These are phyloP conservation scores for Casaregolazyma suthepensis DNA, from an alignment of 1,139 yeast species.

Conservation along the genomic window DNA sequence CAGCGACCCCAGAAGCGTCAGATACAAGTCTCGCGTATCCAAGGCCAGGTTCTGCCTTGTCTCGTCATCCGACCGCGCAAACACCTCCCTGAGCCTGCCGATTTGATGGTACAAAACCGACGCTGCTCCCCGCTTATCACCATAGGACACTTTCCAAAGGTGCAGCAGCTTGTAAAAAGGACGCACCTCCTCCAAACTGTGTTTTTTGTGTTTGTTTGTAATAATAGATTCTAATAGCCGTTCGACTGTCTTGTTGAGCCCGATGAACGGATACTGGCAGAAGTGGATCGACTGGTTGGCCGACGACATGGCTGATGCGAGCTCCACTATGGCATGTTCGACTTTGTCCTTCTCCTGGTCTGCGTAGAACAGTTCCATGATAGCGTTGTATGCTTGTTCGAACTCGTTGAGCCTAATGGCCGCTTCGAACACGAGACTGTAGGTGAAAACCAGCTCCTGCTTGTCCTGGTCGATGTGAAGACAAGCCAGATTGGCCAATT, in stretches of 20 bases:
- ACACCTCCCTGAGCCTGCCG: constrained; percentile 9
- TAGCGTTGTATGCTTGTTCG: constrained; percentile 30
- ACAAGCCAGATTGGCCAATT: constrained; percentile 17
- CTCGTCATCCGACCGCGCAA: constrained; percentile 3
- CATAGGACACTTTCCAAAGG: constrained; percentile 31
- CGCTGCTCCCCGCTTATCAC: constrained; percentile 29
- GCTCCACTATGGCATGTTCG: constrained; percentile 5
- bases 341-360: constrained; percentile 10
- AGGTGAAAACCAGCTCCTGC: constrained; percentile 9
- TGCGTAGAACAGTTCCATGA: constrained; percentile 21
- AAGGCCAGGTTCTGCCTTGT: not conserved
- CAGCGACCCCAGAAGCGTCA: constrained; percentile 28
- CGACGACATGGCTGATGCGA: constrained; percentile 19
- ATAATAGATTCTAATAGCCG: constrained; percentile 21
- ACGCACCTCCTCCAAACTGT: constrained; percentile 11
- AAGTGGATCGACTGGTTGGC: constrained; percentile 22
- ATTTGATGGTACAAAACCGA: constrained; percentile 20
- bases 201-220: constrained; percentile 11
- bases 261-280: constrained; percentile 30
- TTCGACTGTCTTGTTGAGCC: constrained; percentile 19
- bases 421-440: constrained; percentile 20
- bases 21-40: constrained; percentile 14
- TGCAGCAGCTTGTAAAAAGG: constrained; percentile 28
- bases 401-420: constrained; percentile 22
- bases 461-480: constrained; percentile 7